Evolutionary conservation across 2,329 filamentous ascomycete species (phyloP).

Genomic region (Penicillium polonicum): DNA sequence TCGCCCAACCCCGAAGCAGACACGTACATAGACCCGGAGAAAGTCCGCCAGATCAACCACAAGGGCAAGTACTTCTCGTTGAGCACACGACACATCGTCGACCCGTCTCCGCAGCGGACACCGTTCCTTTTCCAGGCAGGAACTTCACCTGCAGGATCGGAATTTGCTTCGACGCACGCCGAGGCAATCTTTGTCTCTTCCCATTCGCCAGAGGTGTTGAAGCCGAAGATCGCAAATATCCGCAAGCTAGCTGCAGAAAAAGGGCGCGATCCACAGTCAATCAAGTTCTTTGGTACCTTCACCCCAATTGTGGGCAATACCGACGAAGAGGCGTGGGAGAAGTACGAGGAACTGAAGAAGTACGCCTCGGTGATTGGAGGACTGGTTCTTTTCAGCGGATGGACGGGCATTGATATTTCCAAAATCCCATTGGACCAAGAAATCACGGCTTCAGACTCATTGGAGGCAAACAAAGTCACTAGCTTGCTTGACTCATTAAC

Average conservation of each 20-base stretch:
- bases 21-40: constrained; percentile 58
- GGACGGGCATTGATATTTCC: constrained; percentile 61
- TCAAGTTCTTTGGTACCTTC: constrained; percentile 58
- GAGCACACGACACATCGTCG: constrained; percentile 50
- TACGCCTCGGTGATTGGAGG: constrained; percentile 56
- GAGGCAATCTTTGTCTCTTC: constrained; percentile 61
- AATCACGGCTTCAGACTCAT: constrained; percentile 54
- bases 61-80: constrained; percentile 56
- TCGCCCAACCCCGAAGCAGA: constrained; percentile 54
- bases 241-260: constrained; percentile 51
- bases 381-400: constrained; percentile 57
- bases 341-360: constrained; percentile 52
- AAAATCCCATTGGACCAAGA: constrained; percentile 59
- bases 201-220: constrained; percentile 51
- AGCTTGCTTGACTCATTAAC: constrained; percentile 53
- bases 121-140: constrained; percentile 61
- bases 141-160: constrained; percentile 56
- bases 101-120: constrained; percentile 58
- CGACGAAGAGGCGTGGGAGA: constrained; percentile 54
- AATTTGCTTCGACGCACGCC: constrained; percentile 58
- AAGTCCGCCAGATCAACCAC: constrained; percentile 62
- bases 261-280: constrained; percentile 56
- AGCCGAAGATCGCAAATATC: constrained; percentile 54
- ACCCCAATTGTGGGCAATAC: constrained; percentile 52
- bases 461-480: constrained; percentile 53